Conservation (phyloP, 1,284 basidiomycete species). For the Omphalotus olearius region DNA sequence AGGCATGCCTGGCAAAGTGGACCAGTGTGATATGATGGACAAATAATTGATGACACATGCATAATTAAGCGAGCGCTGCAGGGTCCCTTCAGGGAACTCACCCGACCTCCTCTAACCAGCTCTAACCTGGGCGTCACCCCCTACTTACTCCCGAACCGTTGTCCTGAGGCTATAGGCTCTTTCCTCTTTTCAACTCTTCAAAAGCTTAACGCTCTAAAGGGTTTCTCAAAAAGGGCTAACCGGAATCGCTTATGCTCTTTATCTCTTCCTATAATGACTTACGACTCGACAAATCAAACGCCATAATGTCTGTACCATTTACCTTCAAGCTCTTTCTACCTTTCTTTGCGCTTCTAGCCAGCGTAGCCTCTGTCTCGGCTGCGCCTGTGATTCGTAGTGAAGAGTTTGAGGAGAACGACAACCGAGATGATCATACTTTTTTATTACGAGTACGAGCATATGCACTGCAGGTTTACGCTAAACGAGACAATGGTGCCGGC, state of each 20-base stretch:
- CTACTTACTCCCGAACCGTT: background rate
- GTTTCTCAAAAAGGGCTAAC: background rate
- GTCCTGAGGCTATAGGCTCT: too few species aligned
- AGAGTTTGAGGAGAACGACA: background rate
- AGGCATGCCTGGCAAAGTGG: too few species aligned
- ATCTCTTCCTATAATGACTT: slow-evolving; percentile 11
- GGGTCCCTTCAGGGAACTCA: too few species aligned
- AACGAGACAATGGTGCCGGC: slow-evolving; percentile 2
- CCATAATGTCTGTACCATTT: background rate
- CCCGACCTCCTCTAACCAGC: too few species aligned
- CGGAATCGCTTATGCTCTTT: background rate
- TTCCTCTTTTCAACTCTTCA: too few species aligned
- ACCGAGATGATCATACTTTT: too few species aligned
- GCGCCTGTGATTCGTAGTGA: slow-evolving; percentile 2
- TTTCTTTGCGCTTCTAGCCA: background rate
- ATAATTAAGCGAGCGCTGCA: too few species aligned
- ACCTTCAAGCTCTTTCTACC: background rate
- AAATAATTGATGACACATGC: too few species aligned
- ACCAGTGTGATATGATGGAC: too few species aligned
- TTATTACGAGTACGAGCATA: background rate
- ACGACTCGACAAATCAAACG: slow-evolving; percentile 11
- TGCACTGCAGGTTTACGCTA: background rate
- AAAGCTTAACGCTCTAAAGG: too few species aligned
- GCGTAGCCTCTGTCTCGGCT: slow-evolving; percentile 8
- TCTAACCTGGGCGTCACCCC: background rate